Base-by-base conservation (phyloP, 1,284 basidiomycete genomes). In the Boletellus deceptivus region DNA sequence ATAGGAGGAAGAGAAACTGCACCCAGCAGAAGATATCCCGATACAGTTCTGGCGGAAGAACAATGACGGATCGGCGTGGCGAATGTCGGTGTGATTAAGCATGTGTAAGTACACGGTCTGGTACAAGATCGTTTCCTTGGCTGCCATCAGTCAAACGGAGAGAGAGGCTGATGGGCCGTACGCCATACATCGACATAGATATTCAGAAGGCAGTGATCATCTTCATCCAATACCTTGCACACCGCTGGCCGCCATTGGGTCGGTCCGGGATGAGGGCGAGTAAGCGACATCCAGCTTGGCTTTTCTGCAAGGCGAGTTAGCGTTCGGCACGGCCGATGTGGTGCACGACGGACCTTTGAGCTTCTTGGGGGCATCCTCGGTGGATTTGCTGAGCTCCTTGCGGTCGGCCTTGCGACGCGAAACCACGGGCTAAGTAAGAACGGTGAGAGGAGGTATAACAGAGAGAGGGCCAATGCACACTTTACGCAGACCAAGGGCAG, bases 21-120 rank as follows among this genome's bases (percentile, higher is more conserved):
- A 84, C 87, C 76, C 71, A 29, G 74, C 73, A 58, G 79, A 82
- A 60, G 82, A 83, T 55, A 91, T 82, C 18, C 79, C 80, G 36
- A 91, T 67, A 60, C 86, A 88, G 57, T 88, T 76, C 61, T 84
- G 84, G 36, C 81, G 75, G 56, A 80, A 79, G 65, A 90, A 88
- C 10, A 91, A 64, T 0, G 89, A 91, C 46, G 75, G 75, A 63
- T 91, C 85, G 17, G 79, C 77, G 36, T 72, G 74, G 24, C 88
- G 80, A 53, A 91, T 83, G 61, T 90, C 86, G 16, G 86, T 87
- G 61, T 87, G 84, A 52, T 82, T 77, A 24, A 91, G 74, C 43
- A 82, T 71, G 63, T 90, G 84, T 50, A 91, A 72, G 61, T 82
- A 81, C 48, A 89, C 73, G 16, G 84, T 86, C 65, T 87, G 83